Base-by-base conservation (phyloP, 2,329 filamentous ascomycete species). In the Fusarium agapanthi region DNA sequence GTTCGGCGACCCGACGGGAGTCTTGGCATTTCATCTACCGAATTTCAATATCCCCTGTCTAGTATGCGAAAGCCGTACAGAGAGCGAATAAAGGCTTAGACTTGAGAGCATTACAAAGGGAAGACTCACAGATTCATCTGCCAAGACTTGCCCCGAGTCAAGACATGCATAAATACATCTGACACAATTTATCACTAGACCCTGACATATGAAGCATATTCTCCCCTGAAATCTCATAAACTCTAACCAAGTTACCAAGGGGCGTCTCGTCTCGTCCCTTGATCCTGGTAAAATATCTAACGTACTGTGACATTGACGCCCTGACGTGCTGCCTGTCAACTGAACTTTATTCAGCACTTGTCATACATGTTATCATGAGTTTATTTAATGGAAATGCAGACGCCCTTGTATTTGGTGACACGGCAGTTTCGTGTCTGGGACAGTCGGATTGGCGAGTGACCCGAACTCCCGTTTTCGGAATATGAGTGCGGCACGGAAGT, bases 41-140 rank as follows among this genome's bases (percentile, higher is more conserved):
- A 48, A 48, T 48, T 15, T 26, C 14, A 57, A 10, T 30, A 28
- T 48, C 24, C 54, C 28, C 30, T 47, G n/a, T 48, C 30, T 7
- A n/a, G 16, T 55, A 30, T 28, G 37, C 35, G 50, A 54, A n/a
- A 14, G 35, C 34, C 50, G 72, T 9, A 45, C 51, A 6, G 67
- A 71, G 18, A 53, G 67, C 20, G 67, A 68, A 20, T 48, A 47
- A 14, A 67, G 48, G 12, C 62, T 55, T 6, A 37, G 48, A 32
- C 20, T 6, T n/a, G 24, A 14, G 15, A 9, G 34, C 14, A 37
- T 1, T 28, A 18, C 34, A 54, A 54, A 37, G 32, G 15, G 0
- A 34, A 53, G 55, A 28, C 24, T 50, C 20, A 2, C 5, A 28
- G n/a, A 18, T n/a, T 3, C 35, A 9, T 43, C 35, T 48, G 44